Evolutionary conservation across 495 filamentous ascomycete genomes (phyloP).

Genomic region (Talaromyces adpressus): DNA sequence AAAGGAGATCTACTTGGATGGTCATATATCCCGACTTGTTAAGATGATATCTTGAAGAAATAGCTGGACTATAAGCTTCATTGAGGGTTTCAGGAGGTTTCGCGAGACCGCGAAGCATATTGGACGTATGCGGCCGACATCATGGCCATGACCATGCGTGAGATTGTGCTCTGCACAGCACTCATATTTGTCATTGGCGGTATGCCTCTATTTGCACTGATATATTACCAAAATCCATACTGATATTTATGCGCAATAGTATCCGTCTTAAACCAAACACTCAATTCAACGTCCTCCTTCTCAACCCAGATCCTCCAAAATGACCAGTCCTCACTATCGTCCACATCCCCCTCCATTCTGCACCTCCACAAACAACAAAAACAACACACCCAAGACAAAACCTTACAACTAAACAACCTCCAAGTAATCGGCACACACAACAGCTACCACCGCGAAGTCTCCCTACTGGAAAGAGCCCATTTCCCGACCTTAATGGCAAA

Average conservation of each 20-base stretch:
- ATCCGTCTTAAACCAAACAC: conserved; percentile 4
- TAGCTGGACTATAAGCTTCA: background rate
- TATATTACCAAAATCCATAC: background rate
- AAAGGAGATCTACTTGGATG: too few relatives aligned
- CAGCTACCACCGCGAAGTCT: conserved; percentile 10
- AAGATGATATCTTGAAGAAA: background rate
- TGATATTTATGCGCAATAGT: background rate
- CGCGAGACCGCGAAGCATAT: background rate
- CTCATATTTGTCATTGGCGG: conserved; percentile 7
- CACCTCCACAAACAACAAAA: background rate
- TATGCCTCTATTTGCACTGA: background rate
- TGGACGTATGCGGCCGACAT: background rate
- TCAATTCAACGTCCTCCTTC: background rate
- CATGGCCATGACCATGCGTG: conserved; percentile 7
- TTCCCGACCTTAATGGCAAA: conserved; percentile 4
- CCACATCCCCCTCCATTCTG: background rate
- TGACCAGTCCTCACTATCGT: background rate
- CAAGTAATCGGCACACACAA: conserved; percentile 9
- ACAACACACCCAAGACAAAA: background rate
- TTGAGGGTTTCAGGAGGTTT: background rate
- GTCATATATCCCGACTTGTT: background rate
- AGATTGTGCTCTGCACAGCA: conserved; percentile 6
- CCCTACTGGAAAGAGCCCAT: conserved; percentile 1
- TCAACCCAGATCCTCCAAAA: background rate
- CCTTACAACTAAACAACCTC: conserved; percentile 1